Base-by-base conservation (phyloP, 2,329 filamentous ascomycete species). In the Zasmidium cellare region DNA sequence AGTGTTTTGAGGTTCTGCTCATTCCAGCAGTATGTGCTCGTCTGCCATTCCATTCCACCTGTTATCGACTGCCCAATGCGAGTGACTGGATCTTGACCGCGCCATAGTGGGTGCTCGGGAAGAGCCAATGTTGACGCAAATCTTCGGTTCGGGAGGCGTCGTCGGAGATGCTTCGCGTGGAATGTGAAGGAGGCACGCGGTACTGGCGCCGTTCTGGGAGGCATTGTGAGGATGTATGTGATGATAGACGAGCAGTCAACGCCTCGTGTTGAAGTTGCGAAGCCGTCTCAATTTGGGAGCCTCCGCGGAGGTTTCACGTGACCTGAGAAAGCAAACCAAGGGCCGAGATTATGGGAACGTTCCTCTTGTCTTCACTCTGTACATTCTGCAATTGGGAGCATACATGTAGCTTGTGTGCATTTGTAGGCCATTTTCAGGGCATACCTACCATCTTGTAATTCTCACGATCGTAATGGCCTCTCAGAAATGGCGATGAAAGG, bases 1-100 rank as follows among this genome's bases (percentile, higher is more conserved):
- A 67, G 59, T 1, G 57, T 57, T 53, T 65, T 67, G 23, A 60
- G 55, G 41, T 61, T 51, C n/a, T 62, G 57, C 25, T 67, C 65
- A 60, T 68, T 68, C 60, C 62, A 68, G 53, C 52, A 59, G 46
- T 68, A 68, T 28, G 60, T 65, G 1, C 60, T 64, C 9, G 66
- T 67, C 53, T 66, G 65, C 66, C 66, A 68, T 58, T 68, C 66
- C 61, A 66, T 65, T 2, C 57, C 59, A 19, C 66, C 66, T 7
- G 64, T 66, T n/a, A 63, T 59, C 20, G 62, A 57, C 19, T 58
- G 51, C 2, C 62, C 64, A 2, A 63, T 52, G 12, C 57, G 56
- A 20, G 61, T 63, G 3, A 59, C 51, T 22, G 58, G 56, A 44
- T 60, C 56, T 14, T 55, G 52, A 38, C 59, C 57, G 25, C 62